Conservation (phyloP, 169 alveolate species). For the Prorocentrum cordatum region DNA sequence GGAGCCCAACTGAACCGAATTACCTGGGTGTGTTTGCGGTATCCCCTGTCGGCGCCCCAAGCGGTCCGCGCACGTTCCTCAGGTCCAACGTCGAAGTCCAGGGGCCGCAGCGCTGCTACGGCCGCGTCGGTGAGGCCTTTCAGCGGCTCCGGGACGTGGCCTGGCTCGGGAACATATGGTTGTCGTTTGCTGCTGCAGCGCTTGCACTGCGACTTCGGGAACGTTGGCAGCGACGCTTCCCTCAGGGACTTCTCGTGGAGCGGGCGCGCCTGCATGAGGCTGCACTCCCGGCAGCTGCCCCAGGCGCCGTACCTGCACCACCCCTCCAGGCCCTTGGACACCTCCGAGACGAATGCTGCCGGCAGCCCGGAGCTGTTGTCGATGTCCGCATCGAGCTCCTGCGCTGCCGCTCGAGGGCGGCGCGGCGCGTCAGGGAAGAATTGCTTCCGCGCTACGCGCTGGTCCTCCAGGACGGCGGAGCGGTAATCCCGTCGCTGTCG, state of each 20-base stretch:
- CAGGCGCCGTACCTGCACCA: neutral
- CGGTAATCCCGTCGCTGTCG: no score
- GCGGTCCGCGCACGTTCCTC: neutral
- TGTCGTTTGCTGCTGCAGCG: neutral
- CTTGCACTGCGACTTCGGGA: neutral
- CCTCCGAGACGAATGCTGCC: neutral
- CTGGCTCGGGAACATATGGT: neutral
- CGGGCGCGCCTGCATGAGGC: neutral
- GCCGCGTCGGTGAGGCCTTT: neutral
- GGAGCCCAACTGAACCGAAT: slow-evolving; percentile 9
- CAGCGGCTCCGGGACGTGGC: neutral
- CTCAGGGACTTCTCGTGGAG: neutral
- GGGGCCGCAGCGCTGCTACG: neutral
- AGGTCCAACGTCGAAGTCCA: slow-evolving; percentile 10
- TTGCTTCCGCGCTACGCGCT: no score
- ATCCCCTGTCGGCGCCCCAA: slow-evolving; percentile 1
- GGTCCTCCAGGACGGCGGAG: no score
- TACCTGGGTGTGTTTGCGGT: neutral
- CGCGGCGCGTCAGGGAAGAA: no score
- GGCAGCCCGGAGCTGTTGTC: neutral
- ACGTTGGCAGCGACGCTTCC: neutral
- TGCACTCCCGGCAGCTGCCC: neutral
- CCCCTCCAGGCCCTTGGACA: neutral
- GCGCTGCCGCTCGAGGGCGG: no score
- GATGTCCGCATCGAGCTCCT: no score